Evolutionary conservation across 495 filamentous ascomycete species (phyloP).

Genomic region (Aspergillus cavernicola): DNA sequence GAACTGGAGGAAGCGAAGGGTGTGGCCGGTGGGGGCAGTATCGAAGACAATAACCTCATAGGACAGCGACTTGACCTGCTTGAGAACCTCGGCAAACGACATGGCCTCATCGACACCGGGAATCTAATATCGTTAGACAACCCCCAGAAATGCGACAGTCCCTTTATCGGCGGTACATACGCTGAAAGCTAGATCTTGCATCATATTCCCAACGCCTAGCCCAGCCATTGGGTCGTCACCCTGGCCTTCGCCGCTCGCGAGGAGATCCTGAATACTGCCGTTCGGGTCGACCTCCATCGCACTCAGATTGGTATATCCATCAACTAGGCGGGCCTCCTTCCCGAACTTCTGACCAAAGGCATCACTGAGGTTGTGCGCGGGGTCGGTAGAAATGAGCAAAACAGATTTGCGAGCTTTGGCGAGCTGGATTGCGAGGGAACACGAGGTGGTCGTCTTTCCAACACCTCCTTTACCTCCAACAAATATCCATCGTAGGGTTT

Average conservation of each 20-base stretch:
- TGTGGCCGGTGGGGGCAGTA: constrained; percentile 98
- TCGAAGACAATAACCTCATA: constrained; percentile 99
- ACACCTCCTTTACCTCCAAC: constrained; percentile 98
- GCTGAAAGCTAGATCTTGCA: constrained; percentile 69
- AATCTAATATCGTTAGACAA: constrained; percentile 56
- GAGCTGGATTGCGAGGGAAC: constrained; percentile 97
- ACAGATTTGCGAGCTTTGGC: constrained; percentile 93
- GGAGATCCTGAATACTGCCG: constrained; percentile 92
- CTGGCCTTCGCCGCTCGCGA: constrained; percentile 76
- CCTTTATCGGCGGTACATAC: constrained; percentile 40
- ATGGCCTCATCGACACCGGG: constrained; percentile 98
- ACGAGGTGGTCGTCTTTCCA: constrained; percentile 99
- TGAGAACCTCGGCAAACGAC: constrained; percentile 98
- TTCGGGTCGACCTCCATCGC: constrained; percentile 99
- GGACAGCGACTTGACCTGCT: constrained; percentile 98
- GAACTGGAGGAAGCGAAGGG: constrained; percentile 97
- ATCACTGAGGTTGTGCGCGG: constrained; percentile 97
- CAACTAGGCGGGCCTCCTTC: constrained; percentile 90
- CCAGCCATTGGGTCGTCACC: constrained; percentile 62
- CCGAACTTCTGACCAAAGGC: constrained; percentile 99
- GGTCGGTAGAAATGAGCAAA: constrained; percentile 95
- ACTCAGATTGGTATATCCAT: constrained; percentile 90
- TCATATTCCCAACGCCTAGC: constrained; percentile 67
- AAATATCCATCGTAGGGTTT: constrained; percentile 96
- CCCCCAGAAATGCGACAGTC: not conserved